Evolutionary conservation across 73 alveolate genomes (phyloP).

Genomic region (Symbiodinium pilosum): DNA sequence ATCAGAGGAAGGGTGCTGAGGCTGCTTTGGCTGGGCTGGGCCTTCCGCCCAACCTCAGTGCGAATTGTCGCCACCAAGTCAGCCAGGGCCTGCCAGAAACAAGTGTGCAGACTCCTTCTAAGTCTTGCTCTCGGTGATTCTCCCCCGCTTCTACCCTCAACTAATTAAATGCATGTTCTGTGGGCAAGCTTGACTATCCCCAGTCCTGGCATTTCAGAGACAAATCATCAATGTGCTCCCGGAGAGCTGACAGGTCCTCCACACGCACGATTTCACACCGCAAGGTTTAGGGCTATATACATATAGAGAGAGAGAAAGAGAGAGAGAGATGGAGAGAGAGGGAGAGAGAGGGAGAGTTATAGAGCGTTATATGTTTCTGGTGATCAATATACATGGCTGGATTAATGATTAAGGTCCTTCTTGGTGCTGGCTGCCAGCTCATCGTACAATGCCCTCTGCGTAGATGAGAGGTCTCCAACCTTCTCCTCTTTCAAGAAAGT

Average conservation of each 20-base stretch:
- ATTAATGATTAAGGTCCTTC: neutral
- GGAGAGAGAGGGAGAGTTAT: too few relatives aligned
- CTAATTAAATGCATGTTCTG: neutral
- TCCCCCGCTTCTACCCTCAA: neutral
- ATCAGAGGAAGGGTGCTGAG: too few relatives aligned
- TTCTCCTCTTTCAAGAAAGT: neutral
- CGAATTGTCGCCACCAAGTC: conserved; percentile 27
- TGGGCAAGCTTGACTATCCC: neutral
- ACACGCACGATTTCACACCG: too few relatives aligned
- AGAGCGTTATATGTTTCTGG: neutral
- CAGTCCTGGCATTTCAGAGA: neutral
- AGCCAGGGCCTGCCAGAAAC: conserved; percentile 31
- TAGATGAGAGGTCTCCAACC: neutral
- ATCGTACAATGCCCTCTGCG: conserved; percentile 28
- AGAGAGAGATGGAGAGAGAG: too few relatives aligned
- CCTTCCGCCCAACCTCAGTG: conserved; percentile 23
- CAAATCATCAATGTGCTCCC: neutral
- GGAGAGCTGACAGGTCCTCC: neutral
- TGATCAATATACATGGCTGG: neutral
- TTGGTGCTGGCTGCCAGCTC: conserved; percentile 1
- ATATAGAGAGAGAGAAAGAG: too few relatives aligned
- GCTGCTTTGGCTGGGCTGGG: too few relatives aligned
- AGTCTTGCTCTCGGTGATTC: neutral
- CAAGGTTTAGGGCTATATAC: too few relatives aligned
- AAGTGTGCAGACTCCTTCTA: too few relatives aligned